Evolutionary conservation across 345 rosid species (phyloP).

Genomic region (Citrus hindsii): DNA sequence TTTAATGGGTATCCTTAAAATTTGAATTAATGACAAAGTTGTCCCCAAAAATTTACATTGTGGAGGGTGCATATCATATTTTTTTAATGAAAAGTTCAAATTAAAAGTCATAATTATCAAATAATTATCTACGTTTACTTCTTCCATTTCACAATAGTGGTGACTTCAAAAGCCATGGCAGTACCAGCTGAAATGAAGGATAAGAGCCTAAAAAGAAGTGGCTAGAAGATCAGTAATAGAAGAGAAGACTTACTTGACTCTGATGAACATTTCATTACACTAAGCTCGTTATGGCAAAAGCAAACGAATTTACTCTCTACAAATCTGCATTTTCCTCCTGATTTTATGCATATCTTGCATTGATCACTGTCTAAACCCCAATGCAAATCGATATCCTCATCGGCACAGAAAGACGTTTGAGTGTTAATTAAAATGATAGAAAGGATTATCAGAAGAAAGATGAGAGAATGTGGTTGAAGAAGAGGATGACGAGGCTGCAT

Average conservation of each 20-base stretch:
- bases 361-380: background rate
- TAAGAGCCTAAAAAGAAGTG: background rate
- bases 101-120: no score
- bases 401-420: background rate
- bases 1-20: no score
- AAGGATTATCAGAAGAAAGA: background rate
- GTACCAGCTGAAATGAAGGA: no score
- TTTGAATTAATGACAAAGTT: no score
- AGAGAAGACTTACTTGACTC: background rate
- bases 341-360: slow-evolving; percentile 7
- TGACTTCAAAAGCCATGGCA: no score
- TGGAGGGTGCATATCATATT: no score
- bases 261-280: slow-evolving; percentile 2
- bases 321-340: background rate
- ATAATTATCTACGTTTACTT: no score
- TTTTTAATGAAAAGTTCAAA: no score
- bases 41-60: no score
- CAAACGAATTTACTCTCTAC: slow-evolving; percentile 10
- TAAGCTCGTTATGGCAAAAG: slow-evolving; percentile 18
- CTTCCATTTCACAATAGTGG: no score
- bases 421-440: background rate
- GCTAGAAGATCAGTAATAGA: background rate
- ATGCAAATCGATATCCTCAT: slow-evolving; percentile 18
- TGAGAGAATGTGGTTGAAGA: background rate
- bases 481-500: background rate